Evolutionary conservation across 73 alveolate genomes (phyloP).

Genomic region (Tetrahymena elliotti): DNA sequence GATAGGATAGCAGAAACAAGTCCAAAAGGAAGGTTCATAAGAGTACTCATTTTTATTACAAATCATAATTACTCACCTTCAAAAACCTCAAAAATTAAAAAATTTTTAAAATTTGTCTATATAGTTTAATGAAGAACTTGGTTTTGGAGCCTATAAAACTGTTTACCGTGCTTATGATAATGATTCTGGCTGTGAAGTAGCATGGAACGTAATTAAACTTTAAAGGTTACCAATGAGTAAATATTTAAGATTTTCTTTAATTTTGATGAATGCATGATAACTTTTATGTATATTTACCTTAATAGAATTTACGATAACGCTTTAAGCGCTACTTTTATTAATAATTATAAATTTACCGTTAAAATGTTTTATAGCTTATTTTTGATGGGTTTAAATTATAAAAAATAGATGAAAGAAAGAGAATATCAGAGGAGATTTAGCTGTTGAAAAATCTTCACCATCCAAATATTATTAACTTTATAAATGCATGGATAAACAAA

Average conservation of each 20-base stretch:
- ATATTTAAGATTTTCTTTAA: background rate
- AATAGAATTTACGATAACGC: background rate
- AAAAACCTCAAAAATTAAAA: background rate
- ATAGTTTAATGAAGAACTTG: constrained; percentile 82
- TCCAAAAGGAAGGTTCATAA: constrained; percentile 85
- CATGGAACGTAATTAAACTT: constrained; percentile 93
- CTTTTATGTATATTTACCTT: too few relatives aligned
- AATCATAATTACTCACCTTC: background rate
- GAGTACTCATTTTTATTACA: constrained; percentile 7
- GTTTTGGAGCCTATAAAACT: constrained; percentile 91
- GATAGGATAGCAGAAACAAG: constrained; percentile 70
- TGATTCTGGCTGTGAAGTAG: constrained; percentile 95
- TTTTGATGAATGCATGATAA: background rate
- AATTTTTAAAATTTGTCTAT: background rate
- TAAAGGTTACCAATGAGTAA: constrained; percentile 57
- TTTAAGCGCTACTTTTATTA: background rate
- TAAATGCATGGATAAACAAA: constrained; percentile 84
- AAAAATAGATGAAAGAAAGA: constrained; percentile 64
- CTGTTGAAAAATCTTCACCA: constrained; percentile 80
- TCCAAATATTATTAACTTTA: constrained; percentile 87
- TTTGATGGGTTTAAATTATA: background rate
- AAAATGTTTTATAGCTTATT: too few relatives aligned
- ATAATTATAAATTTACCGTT: background rate
- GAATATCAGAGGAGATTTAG: constrained; percentile 80
- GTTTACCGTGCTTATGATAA: constrained; percentile 91